These are phyloP conservation scores for Stephanocyclus meneghinianus DNA, from an alignment of 352 stramenopile species.

Conservation along the genomic window DNA sequence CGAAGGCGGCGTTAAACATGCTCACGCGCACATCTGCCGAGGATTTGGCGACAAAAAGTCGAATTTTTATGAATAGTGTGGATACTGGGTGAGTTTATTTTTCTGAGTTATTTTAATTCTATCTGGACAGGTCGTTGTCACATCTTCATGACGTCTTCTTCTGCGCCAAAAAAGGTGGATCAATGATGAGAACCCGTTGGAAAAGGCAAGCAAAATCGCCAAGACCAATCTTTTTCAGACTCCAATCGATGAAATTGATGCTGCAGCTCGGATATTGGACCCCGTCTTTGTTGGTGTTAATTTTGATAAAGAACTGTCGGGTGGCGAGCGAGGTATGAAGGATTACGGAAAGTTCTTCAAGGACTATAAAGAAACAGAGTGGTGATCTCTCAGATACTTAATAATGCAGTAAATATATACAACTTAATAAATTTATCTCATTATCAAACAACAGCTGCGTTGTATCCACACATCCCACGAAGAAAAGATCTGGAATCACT, in stretches of 20 bases:
- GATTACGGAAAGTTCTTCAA: conserved; percentile 83
- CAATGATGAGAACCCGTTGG: conserved; percentile 96
- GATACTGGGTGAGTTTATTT: conserved; percentile 86
- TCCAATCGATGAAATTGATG: conserved; percentile 96
- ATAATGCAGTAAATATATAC: neutral
- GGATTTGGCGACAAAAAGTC: conserved; percentile 89
- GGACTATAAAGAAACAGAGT: conserved; percentile 84
- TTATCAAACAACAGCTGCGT: conserved; percentile 4
- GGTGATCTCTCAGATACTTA: conserved; percentile 44
- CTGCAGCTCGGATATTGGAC: conserved; percentile 79
- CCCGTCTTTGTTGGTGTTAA: conserved; percentile 88
- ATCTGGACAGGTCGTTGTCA: neutral
- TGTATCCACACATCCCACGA: conserved; percentile 43
- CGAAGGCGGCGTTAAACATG: conserved; percentile 97
- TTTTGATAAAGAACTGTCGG: conserved; percentile 33
- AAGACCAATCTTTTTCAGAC: conserved; percentile 93
- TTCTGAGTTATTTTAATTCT: neutral
- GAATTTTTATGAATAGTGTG: conserved; percentile 97
- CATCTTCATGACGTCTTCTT: too few relatives aligned
- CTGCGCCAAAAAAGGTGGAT: conserved; percentile 84
- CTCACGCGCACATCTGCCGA: conserved; percentile 95
- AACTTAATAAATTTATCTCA: neutral
- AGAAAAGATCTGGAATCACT: conserved; percentile 37
- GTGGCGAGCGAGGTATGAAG: conserved; percentile 31
- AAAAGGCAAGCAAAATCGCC: conserved; percentile 88